Percentiles rank a stretch among this genome's conserved stretches.
These are phyloP conservation scores for Olyra latifolia DNA, from an alignment of 176 grass and related monocot species.

Conservation along the genomic window DNA sequence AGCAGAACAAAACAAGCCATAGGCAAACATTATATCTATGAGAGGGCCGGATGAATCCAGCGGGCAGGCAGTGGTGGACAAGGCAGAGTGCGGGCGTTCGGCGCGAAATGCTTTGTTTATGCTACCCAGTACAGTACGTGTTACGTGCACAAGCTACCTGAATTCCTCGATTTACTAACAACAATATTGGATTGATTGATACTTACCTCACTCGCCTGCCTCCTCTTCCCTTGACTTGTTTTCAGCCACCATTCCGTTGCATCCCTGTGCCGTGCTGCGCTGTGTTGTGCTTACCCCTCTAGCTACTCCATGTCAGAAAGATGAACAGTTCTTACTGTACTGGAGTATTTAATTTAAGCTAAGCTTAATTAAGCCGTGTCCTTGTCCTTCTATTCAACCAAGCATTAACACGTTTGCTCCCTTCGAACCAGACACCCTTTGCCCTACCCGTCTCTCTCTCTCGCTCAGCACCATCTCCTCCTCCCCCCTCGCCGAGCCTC, in stretches of 20 bases:
- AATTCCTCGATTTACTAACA: not conserved
- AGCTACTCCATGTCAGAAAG: no score
- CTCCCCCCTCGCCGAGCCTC: not conserved
- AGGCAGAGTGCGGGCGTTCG: constrained; percentile 67
- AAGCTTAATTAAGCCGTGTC: not conserved
- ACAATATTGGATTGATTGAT: not conserved
- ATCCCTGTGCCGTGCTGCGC: no score
- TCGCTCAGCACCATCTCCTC: no score
- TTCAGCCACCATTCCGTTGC: no score
- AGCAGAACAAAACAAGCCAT: no score
- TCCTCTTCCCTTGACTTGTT: not conserved
- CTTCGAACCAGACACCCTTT: constrained; percentile 61
- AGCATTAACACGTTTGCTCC: constrained; percentile 78
- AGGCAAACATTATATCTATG: no score
- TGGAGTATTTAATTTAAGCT: not conserved
- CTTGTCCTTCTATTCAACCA: constrained; percentile 42
- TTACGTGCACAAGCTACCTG: constrained; percentile 26
- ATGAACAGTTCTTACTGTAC: no score
- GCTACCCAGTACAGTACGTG: not conserved
- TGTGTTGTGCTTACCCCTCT: no score
- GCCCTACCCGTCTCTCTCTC: constrained; percentile 52
- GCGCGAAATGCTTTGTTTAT: constrained; percentile 87
- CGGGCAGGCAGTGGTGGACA: constrained; percentile 20
- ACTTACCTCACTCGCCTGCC: not conserved
- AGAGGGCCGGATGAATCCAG: constrained; percentile 15